Conservation (phyloP, 108 stramenopile genomes). For the Nannochloropsis oceanica region DNA sequence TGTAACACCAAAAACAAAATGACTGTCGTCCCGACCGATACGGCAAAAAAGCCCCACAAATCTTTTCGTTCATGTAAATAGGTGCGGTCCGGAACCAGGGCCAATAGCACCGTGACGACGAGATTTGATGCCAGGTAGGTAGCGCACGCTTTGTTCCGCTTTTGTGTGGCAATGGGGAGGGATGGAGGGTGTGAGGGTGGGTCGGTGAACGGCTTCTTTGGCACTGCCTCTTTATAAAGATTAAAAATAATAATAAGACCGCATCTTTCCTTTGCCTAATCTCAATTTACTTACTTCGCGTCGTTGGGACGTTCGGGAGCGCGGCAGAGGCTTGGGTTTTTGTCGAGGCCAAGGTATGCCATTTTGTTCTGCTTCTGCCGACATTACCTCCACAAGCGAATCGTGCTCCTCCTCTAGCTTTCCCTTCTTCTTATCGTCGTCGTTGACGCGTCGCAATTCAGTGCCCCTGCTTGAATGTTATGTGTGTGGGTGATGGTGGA, state of each 20-base stretch:
- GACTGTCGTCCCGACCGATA: neutral
- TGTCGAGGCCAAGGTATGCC: neutral
- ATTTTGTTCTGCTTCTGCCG: neutral
- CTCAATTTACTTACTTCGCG: neutral
- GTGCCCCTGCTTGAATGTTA: neutral
- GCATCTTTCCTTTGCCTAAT: neutral
- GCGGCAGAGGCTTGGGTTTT: neutral
- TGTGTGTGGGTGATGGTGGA: neutral
- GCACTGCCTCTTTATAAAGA: neutral
- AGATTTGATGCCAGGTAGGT: neutral
- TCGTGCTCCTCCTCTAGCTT: neutral
- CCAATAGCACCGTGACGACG: neutral
- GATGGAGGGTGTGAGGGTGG: neutral
- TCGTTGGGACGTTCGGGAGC: neutral
- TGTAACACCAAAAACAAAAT: constrained; percentile 18
- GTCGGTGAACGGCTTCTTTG: neutral
- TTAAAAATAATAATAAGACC: neutral
- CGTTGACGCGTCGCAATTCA: neutral
- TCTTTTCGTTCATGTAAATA: neutral
- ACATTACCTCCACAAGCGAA: neutral
- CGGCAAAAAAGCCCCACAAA: neutral
- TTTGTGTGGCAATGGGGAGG: neutral
- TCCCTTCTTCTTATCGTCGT: neutral
- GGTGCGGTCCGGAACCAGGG: neutral
- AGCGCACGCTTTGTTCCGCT: neutral